Evolutionary conservation across 768 basidiomycete genomes (phyloP).

Genomic region (Pleurotus platypus): DNA sequence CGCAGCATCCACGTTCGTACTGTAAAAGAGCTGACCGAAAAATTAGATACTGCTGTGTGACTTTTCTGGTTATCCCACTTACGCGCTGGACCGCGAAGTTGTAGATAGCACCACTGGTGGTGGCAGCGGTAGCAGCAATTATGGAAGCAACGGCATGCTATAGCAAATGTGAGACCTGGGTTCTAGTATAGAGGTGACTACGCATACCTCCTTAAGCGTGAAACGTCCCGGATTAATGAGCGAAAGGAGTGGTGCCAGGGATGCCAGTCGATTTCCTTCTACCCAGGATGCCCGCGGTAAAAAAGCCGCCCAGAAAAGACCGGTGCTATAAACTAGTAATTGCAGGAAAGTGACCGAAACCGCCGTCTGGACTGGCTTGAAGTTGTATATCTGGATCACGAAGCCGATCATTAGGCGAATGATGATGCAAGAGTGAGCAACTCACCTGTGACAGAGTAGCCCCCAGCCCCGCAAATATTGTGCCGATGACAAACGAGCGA

Average conservation of each 20-base stretch:
- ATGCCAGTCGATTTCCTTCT: conserved; percentile 38
- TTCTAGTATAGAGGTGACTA: neutral
- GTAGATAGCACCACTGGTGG: conserved; percentile 47
- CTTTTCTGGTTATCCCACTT: conserved; percentile 1
- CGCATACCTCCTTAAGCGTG: conserved; percentile 50
- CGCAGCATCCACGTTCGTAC: conserved; percentile 47
- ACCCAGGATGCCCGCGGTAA: conserved; percentile 38
- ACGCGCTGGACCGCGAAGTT: conserved; percentile 64
- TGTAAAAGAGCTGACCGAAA: conserved; percentile 48
- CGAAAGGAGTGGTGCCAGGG: conserved; percentile 35
- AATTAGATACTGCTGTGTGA: too few species aligned
- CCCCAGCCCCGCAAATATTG: conserved; percentile 52
- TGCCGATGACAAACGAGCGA: conserved; percentile 51
- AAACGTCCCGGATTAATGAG: conserved; percentile 61
- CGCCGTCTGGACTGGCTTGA: conserved; percentile 50
- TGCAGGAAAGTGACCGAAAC: conserved; percentile 58
- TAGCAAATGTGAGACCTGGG: neutral
- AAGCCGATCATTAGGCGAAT: neutral
- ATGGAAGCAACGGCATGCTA: conserved; percentile 59
- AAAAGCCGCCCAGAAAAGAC: conserved; percentile 45
- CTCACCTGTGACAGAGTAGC: conserved; percentile 53
- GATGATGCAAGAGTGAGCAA: neutral
- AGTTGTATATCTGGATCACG: conserved; percentile 45
- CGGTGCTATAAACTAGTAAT: conserved; percentile 47
- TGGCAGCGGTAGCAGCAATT: conserved; percentile 53